Conservation (phyloP, 345 rosid genomes). For the Bruguiera parviflora region DNA sequence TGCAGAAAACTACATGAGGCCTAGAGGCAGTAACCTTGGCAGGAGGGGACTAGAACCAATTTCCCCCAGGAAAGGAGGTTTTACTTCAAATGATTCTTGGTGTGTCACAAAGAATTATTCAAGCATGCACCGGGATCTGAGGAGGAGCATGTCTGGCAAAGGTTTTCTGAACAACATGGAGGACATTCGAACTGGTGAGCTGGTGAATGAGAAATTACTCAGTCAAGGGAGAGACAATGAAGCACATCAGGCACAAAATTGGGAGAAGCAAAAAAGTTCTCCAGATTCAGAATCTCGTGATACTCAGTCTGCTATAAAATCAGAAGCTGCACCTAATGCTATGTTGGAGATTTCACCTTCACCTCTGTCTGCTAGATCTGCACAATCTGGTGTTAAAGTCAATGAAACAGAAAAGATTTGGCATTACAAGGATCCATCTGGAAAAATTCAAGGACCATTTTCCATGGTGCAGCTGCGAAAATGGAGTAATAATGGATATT, state of each 20-base stretch:
- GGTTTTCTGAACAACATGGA: conserved; percentile 54
- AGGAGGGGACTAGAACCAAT: conserved; percentile 75
- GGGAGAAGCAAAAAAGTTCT: conserved; percentile 56
- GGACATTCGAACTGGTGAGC: conserved; percentile 53
- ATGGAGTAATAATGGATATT: conserved; percentile 92
- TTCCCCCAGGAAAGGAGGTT: conserved; percentile 69
- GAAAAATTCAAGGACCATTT: conserved; percentile 94
- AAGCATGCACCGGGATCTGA: conserved; percentile 51
- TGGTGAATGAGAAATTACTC: conserved; percentile 49
- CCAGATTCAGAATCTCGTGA: conserved; percentile 42
- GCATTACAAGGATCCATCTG: conserved; percentile 94
- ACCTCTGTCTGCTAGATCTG: conserved; percentile 33
- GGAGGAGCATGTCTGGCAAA: conserved; percentile 61
- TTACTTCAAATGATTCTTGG: conserved; percentile 58
- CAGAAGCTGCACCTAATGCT: conserved; percentile 46
- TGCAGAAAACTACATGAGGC: conserved; percentile 55
- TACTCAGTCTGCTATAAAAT: conserved; percentile 30
- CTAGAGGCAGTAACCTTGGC: conserved; percentile 61
- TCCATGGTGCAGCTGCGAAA: conserved; percentile 89
- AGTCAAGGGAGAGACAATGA: conserved; percentile 59
- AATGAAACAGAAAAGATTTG: conserved; percentile 87
- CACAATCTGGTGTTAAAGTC: conserved; percentile 42
- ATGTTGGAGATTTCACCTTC: conserved; percentile 38
- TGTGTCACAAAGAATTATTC: conserved; percentile 59
- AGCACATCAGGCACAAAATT: conserved; percentile 38